Evolutionary conservation across 2,329 filamentous ascomycete genomes (phyloP), one percentile per base, ranked within the genome.

Genomic region (Basipetospora sp.): DNA sequence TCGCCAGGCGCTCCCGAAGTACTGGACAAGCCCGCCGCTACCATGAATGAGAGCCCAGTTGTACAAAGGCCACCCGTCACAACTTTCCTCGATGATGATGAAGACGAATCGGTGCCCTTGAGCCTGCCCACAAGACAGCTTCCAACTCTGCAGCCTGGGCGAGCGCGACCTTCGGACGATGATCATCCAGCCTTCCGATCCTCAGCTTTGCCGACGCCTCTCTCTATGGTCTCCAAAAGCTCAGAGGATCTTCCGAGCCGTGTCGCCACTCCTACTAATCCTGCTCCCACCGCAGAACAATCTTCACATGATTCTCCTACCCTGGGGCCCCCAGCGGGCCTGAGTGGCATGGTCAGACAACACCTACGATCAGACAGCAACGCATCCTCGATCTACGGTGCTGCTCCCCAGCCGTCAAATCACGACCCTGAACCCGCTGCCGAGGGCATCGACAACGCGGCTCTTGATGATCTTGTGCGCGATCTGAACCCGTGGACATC

Each of bases 341-440:
- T 94, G 13, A 88, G 79, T 49, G 81, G 80, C 2, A 71, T 94
- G 64, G 77, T 94, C 32, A 75, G 80, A 22, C 79, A 87, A 43
- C 90, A 96, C 62, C 62, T 96, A 29, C 76, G 90, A 36, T 75
- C 75, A 25, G 75, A 79, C 44, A 96, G 88, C 58, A 79, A 78
- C 41, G 70, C 75, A 11, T 96, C 88, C 1, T 92, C 85, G 0
- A 67, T 90, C 18, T 85, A 84, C 46, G 74, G 71, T 18, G 40
- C 59, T 57, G 17, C 62, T 62, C 8, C 60, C 55, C 29, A 50
- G 43, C 59, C 44, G 26, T 51, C 45, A 33, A 58, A 43, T n/a
- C 50, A 10, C 41, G 47, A 29, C 4, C 45, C 46, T 2, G 43
- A 48, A 15, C 52, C 61, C 13, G 58, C 58, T 8, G 57, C 61